Evolutionary conservation across 768 basidiomycete species (phyloP), one percentile per base, ranked within the genome.

Genomic region (Tricholoma saponaceum): DNA sequence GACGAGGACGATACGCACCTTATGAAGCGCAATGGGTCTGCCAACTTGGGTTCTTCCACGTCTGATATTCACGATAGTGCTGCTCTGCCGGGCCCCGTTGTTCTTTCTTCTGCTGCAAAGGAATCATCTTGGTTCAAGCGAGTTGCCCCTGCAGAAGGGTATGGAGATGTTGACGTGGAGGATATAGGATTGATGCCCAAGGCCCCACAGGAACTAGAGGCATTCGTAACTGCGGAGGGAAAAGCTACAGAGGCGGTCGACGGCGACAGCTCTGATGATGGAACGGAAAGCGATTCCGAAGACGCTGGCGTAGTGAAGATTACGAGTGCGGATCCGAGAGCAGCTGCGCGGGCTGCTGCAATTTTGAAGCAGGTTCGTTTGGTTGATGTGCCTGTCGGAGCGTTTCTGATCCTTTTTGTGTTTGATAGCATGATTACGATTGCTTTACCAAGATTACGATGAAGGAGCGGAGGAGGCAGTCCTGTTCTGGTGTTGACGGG

Each of bases 281-380:
- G 4, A 1, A 10, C 64, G 28, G 75, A 75, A 46, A 74, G 73
- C 4, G 75, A 77, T 7, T 64, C 70, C 16, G 81, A 83, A 8
- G 47, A 44, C 51, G 70, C 75, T 13, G 81, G 81, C n/a, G 74
- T 95, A 5, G 84, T 97, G 61, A 88, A 90, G 73, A 90, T 96
- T 59, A 86, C 86, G 2, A 92, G 90, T 58, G 82, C 84, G 20
- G 90, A 96, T 69, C 90, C 95, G 2, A 79, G 80, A 58, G 92
- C 92, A 16, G 95, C 95, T 47, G 95, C 94, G 2, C 76, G 91
- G 50, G 95, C 94, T n/a, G 94, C 92, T 32, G 95, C 95, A 0
- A 95, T 97, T 58, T 76, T 97, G 63, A 93, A 90, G 71, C 81
- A 91, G 79, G 92, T 92, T 51, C n/a, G 83, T 55, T 20, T 30